phyloP scores from a whole-genome alignment of 805 yeast genomes.

The Yamadazyma insecticola region DNA sequence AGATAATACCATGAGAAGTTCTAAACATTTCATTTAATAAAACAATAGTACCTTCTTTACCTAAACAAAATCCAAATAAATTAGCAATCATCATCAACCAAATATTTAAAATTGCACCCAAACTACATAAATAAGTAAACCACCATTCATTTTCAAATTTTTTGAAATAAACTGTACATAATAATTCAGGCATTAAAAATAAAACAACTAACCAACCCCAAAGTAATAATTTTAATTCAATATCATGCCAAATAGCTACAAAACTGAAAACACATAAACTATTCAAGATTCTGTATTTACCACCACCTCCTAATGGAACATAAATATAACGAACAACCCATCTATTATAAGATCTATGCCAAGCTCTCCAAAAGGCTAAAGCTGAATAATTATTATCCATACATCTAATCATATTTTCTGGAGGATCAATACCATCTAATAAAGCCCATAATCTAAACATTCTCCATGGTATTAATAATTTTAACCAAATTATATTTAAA shows the following conservation, averaged over 20 bases:
- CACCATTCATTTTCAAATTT: constrained; percentile 48
- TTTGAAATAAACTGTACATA: constrained; percentile 46
- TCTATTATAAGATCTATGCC: constrained; percentile 93
- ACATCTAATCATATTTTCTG: constrained; percentile 96
- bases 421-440: constrained; percentile 91
- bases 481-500: constrained; percentile 88
- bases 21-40: constrained; percentile 67
- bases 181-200: constrained; percentile 81
- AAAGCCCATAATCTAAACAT: constrained; percentile 89
- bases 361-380: constrained; percentile 95
- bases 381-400: constrained; percentile 93
- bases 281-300: constrained; percentile 64
- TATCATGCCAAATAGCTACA: constrained; percentile 98
- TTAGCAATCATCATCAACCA: constrained; percentile 99
- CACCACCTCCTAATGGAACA: constrained; percentile 84
- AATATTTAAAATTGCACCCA: constrained; percentile 84
- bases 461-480: constrained; percentile 93
- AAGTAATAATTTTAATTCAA: constrained; percentile 73
- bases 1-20: constrained; percentile 63
- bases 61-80: constrained; percentile 90
- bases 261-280: constrained; percentile 85
- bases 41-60: constrained; percentile 73
- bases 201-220: constrained; percentile 97
- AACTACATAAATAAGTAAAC: constrained; percentile 78
- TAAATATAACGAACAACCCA: constrained; percentile 90